Conservation (phyloP, 495 filamentous ascomycete genomes). For the Neurospora intermedia region DNA sequence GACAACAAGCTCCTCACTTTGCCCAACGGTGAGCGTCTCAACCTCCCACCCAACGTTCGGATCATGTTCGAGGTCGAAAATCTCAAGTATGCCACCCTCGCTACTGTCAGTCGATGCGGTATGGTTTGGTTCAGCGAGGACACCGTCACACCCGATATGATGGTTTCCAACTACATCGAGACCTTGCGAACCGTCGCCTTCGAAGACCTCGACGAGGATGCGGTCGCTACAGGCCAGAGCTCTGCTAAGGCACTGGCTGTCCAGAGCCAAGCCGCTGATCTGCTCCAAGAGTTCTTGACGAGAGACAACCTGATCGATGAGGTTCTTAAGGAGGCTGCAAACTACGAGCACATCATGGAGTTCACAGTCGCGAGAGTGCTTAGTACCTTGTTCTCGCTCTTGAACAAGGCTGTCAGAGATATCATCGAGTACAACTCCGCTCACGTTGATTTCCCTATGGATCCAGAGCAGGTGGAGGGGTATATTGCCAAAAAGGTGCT, state of each 20-base stretch:
- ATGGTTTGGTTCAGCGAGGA: constrained; percentile 99
- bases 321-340: constrained; percentile 62
- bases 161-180: constrained; percentile 83
- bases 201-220: constrained; percentile 91
- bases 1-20: constrained; percentile 96
- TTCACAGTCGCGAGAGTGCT: constrained; percentile 84
- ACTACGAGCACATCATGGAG: constrained; percentile 94
- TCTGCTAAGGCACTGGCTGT: constrained; percentile 63
- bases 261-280: constrained; percentile 64
- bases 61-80: constrained; percentile 99
- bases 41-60: constrained; percentile 84
- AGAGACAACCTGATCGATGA: constrained; percentile 66
- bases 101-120: constrained; percentile 95
- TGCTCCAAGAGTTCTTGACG: constrained; percentile 64
- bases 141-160: constrained; percentile 85
- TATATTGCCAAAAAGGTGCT: constrained; percentile 89
- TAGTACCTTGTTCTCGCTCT: constrained; percentile 84
- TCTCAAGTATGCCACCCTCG: constrained; percentile 93
- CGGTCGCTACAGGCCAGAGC: constrained; percentile 65
- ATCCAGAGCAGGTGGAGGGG: constrained; percentile 74
- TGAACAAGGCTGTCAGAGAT: constrained; percentile 86
- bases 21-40: constrained; percentile 94
- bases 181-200: constrained; percentile 69
- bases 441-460: constrained; percentile 86
- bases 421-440: constrained; percentile 92